Percentiles rank a stretch among this genome's conserved stretches.
Conservation (phyloP, 2,329 filamentous ascomycete species). For the Cladosporium colombiae region DNA sequence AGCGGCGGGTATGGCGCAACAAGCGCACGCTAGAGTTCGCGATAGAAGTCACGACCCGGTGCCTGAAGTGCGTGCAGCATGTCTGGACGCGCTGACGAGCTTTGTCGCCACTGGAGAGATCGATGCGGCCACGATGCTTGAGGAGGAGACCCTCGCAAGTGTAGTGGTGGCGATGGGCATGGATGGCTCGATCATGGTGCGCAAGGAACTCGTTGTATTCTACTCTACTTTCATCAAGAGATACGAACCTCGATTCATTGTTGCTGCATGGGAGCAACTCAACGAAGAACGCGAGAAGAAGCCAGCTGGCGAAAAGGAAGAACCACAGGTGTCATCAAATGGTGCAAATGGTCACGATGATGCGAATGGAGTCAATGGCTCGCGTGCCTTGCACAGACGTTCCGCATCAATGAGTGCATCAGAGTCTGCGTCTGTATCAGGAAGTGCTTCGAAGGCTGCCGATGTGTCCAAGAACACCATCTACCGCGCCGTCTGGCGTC, state of each 20-base stretch:
- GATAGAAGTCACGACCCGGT: conserved; percentile 80
- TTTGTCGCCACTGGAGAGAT: conserved; percentile 76
- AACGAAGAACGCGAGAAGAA: conserved; percentile 63
- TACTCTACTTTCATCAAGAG: conserved; percentile 87
- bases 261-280: conserved; percentile 88
- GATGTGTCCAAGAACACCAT: conserved; percentile 75
- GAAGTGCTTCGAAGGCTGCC: conserved; percentile 49
- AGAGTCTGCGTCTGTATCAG: conserved; percentile 37
- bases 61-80: conserved; percentile 88
- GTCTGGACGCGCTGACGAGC: conserved; percentile 89
- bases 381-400: conserved; percentile 17
- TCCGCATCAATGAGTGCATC: conserved; percentile 56
- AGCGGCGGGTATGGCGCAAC: conserved; percentile 89
- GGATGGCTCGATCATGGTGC: conserved; percentile 90
- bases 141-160: conserved; percentile 84
- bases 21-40: conserved; percentile 78
- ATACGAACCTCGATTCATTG: conserved; percentile 89
- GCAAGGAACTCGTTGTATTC: conserved; percentile 90
- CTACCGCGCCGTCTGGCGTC: conserved; percentile 92
- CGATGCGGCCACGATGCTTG: conserved; percentile 25
- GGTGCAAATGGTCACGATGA: conserved; percentile 9
- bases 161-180: conserved; percentile 88
- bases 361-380: conserved; percentile 22
- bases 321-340: conserved; percentile 21
- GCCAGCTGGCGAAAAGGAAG: conserved; percentile 24